Evolutionary conservation across 805 yeast genomes (phyloP).

Genomic region (Candida alai): DNA sequence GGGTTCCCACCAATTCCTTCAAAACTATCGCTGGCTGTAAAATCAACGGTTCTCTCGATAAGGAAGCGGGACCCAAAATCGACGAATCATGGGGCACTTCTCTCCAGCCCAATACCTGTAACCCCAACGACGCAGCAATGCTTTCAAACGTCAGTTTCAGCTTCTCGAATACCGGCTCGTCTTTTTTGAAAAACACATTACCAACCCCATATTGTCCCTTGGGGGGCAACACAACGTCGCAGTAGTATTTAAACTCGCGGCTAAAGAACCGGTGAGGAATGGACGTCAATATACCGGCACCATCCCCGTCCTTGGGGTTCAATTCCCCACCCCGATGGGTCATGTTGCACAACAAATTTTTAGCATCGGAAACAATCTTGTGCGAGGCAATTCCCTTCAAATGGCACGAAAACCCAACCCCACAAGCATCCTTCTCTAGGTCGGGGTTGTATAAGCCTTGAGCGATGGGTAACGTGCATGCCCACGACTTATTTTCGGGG

Average conservation of each 20-base stretch:
- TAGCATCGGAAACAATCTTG: slow-evolving; percentile 89
- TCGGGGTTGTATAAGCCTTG: slow-evolving; percentile 94
- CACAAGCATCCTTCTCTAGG: slow-evolving; percentile 94
- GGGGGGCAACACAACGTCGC: slow-evolving; percentile 65
- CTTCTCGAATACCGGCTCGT: slow-evolving; percentile 61
- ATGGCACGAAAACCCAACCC: slow-evolving; percentile 96
- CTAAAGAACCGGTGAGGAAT: slow-evolving; percentile 85
- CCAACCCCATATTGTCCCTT: slow-evolving; percentile 93
- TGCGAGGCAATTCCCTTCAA: slow-evolving; percentile 85
- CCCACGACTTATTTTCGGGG: slow-evolving; percentile 86
- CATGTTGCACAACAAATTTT: slow-evolving; percentile 88
- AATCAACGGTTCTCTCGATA: slow-evolving; percentile 86
- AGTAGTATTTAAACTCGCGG: slow-evolving; percentile 75
- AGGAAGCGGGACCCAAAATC: slow-evolving; percentile 90
- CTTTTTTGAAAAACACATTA: slow-evolving; percentile 89
- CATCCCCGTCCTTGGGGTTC: slow-evolving; percentile 97
- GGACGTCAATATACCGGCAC: slow-evolving; percentile 95
- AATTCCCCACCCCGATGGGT: slow-evolving; percentile 99
- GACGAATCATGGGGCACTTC: slow-evolving; percentile 92
- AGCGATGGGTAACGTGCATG: slow-evolving; percentile 76
- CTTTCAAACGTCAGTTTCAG: slow-evolving; percentile 76
- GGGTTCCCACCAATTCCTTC: slow-evolving; percentile 24
- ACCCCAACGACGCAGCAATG: slow-evolving; percentile 71
- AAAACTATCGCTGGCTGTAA: slow-evolving; percentile 91
- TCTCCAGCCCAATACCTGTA: slow-evolving; percentile 92